Evolutionary conservation across 805 yeast genomes (phyloP).

Genomic region (Pichia sporocuriosa): DNA sequence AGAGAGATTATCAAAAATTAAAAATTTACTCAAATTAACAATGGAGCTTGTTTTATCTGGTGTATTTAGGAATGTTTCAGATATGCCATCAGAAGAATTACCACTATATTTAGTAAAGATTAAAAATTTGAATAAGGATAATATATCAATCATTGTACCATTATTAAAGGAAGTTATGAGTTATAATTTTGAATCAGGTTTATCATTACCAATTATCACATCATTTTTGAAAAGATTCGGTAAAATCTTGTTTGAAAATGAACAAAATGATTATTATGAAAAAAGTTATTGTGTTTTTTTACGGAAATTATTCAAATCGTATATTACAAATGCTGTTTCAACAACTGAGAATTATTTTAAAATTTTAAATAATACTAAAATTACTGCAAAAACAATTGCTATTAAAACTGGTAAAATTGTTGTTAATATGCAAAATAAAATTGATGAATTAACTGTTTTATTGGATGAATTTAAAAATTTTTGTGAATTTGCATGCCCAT

Average conservation of each 20-base stretch:
- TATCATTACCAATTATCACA: conserved; percentile 34
- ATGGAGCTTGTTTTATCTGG: conserved; percentile 56
- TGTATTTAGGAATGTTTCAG: conserved; percentile 41
- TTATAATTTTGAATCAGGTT: conserved; percentile 29
- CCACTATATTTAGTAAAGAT: conserved; percentile 39
- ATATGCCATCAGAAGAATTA: conserved; percentile 33
- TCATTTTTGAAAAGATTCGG: conserved; percentile 46
- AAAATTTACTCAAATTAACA: conserved; percentile 42
- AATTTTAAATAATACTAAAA: conserved; percentile 30
- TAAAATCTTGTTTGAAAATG: conserved; percentile 26
- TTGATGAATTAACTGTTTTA: conserved; percentile 23
- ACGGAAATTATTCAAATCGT: conserved; percentile 35
- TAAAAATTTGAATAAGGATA: conserved; percentile 24
- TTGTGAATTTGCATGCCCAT: conserved; percentile 38
- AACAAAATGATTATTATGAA: conserved; percentile 18
- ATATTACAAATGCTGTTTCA: conserved; percentile 36
- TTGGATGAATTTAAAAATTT: conserved; percentile 40
- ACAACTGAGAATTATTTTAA: conserved; percentile 32
- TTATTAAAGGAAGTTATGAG: conserved; percentile 39
- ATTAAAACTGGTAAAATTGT: conserved; percentile 59
- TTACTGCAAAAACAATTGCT: conserved; percentile 45
- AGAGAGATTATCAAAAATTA: conserved; percentile 36
- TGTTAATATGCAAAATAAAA: conserved; percentile 26
- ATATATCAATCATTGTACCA: conserved; percentile 28
- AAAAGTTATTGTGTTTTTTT: conserved; percentile 16